Base-by-base conservation (phyloP, 352 stramenopile species). In the Globisporangium middletonii region DNA sequence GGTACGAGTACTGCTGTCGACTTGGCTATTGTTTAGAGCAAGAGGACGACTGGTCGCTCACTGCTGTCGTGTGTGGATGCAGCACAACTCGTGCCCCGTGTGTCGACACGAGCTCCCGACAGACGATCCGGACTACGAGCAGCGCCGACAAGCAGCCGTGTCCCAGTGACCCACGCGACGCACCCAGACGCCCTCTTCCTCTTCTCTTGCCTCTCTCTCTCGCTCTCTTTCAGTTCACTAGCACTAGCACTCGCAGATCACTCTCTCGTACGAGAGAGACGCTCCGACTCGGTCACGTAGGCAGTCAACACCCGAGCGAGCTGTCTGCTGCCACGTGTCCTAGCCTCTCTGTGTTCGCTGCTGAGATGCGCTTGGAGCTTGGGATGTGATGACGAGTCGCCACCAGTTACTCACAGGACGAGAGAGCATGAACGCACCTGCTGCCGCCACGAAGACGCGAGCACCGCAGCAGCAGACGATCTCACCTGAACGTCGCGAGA, bases 81-180 rank as follows among this genome's bases (percentile, higher is more conserved):
- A 93, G 73, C 85, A 95, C 69, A 95, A 95, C 49, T 95, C 85
- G 59, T 95, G 85, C 43, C 85, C 85, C 23, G 77, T 95, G 44
- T 95, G 85, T 49, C 83, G 85, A 47, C 88, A 84, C 49, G 85
- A 95, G 60, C 63, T 95, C 16, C 83, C 85, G 5, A 95, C 85
- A 53, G 85, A 95, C 50, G 85, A 95, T 55, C 57, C 73, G 38
- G 85, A 95, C 50, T 95, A 95, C 46, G 85, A 92, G 53, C 70
- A 61, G 15, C 77, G 78, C 37, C 79, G 79, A 61, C 73, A 45
- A 4, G 46, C 49, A n/a, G 61, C 53, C 6, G 41, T 66, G 27
- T 49, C 53, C 11, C 47, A 66, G 13, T 66, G 49, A 61, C 15
- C 27, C 27, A 26, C n/a, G 12, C 2, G 11, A n/a, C 11, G 37